These are phyloP conservation scores for Lophium mytilinum DNA, from an alignment of 495 filamentous ascomycete species.

Conservation along the genomic window DNA sequence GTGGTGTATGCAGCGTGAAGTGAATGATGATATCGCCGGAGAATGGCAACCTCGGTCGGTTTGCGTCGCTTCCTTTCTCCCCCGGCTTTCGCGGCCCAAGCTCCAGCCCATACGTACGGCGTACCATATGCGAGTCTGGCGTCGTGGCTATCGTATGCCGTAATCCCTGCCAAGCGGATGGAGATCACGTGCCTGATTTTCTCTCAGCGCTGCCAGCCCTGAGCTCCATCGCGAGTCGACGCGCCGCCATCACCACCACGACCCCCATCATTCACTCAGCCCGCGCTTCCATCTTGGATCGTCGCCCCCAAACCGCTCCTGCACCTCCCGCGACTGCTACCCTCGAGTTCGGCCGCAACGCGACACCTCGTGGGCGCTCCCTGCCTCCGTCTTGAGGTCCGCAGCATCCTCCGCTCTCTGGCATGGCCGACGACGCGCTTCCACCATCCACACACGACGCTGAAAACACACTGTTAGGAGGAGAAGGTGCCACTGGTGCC, in stretches of 20 bases:
- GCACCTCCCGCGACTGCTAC: neutral
- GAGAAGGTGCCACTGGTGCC: slow-evolving; percentile 8
- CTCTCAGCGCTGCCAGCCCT: neutral
- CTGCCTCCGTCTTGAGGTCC: neutral
- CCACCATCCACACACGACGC: slow-evolving; percentile 9
- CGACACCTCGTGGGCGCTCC: slow-evolving; percentile 4
- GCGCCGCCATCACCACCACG: neutral
- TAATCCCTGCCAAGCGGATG: neutral
- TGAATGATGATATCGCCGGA: neutral
- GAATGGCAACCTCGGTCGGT: neutral
- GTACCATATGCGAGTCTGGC: neutral
- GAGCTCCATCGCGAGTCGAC: neutral
- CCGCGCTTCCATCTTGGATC: neutral
- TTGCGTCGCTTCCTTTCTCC: neutral
- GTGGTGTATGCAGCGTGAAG: neutral
- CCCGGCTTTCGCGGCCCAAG: neutral
- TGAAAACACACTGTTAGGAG: slow-evolving; percentile 3
- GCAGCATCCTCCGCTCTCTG: neutral
- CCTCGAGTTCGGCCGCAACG: neutral
- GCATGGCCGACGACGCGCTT: slow-evolving; percentile 16
- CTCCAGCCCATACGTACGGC: neutral
- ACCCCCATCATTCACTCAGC: neutral
- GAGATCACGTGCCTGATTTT: neutral
- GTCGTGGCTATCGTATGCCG: no score
- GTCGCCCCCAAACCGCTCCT: neutral